These are phyloP conservation scores for Hyaloperonospora brassicae DNA, from an alignment of 352 stramenopile genomes.

Conservation along the genomic window DNA sequence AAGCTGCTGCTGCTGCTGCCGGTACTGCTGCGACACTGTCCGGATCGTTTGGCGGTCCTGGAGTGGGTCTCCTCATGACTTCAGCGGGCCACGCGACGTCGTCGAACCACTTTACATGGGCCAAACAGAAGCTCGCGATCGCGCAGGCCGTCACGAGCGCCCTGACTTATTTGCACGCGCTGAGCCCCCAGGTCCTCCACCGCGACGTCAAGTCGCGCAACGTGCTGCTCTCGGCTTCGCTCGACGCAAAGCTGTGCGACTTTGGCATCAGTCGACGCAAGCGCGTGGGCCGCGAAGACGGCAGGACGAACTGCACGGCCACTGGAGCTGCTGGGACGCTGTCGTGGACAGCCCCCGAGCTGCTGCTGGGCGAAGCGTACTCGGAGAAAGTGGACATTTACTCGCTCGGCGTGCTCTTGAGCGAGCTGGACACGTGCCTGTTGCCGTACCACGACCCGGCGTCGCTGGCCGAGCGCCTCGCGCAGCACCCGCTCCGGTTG, in stretches of 20 bases:
- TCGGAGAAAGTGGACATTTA: conserved; percentile 75
- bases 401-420: conserved; percentile 64
- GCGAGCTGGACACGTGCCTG: conserved; percentile 63
- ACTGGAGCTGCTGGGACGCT: conserved; percentile 48
- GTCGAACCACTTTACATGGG: conserved; percentile 40
- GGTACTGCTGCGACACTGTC: conserved; percentile 12
- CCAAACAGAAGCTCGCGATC: conserved; percentile 45
- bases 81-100: conserved; percentile 14
- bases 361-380: conserved; percentile 60
- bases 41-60: conserved; percentile 11
- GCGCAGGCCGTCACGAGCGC: conserved; percentile 50
- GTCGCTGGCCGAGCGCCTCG: conserved; percentile 33
- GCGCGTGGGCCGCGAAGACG: conserved; percentile 25
- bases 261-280: conserved; percentile 54
- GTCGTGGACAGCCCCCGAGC: conserved; percentile 55
- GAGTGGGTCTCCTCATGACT: background rate
- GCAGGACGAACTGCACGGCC: conserved; percentile 37
- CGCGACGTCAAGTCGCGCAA: conserved; percentile 87
- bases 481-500: conserved; percentile 45
- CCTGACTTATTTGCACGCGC: conserved; percentile 70
- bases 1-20: conserved; percentile 13
- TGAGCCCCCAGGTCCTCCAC: conserved; percentile 75
- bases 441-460: conserved; percentile 56
- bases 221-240: conserved; percentile 52
- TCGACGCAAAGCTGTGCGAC: conserved; percentile 50